Percentiles rank a stretch among this genome's conserved stretches.
Evolutionary conservation across 2,329 filamentous ascomycete species (phyloP).

Genomic region (Aciculosporium take): DNA sequence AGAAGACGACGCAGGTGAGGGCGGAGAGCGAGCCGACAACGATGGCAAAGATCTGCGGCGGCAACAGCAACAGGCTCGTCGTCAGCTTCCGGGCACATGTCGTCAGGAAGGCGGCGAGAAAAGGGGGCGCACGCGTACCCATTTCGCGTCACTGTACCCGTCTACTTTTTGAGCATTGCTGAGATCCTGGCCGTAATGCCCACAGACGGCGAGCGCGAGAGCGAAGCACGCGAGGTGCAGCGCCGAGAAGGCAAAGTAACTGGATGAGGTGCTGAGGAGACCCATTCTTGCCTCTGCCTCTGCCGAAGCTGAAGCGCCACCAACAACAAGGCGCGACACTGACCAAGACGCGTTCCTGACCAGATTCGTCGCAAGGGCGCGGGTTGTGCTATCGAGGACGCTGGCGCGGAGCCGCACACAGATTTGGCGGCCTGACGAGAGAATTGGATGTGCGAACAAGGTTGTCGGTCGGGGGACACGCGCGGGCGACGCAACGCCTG

Average conservation of each 20-base stretch:
- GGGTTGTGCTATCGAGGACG: too few relatives aligned
- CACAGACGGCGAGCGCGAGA: slow-evolving; percentile 61
- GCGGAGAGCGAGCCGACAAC: slow-evolving; percentile 53
- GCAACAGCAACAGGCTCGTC: not conserved
- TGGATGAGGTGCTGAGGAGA: slow-evolving; percentile 27
- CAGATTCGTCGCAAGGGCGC: too few relatives aligned
- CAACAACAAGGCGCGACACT: too few relatives aligned
- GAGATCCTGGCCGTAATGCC: slow-evolving; percentile 62
- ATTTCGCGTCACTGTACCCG: slow-evolving; percentile 48
- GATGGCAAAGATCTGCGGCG: slow-evolving; percentile 51
- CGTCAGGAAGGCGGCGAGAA: too few relatives aligned
- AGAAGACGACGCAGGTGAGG: slow-evolving; percentile 49
- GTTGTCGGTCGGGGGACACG: too few relatives aligned
- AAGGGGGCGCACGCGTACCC: slow-evolving; percentile 50
- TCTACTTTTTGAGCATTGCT: slow-evolving; percentile 34
- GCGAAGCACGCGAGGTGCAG: slow-evolving; percentile 67
- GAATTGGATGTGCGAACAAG: too few relatives aligned
- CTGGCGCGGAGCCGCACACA: too few relatives aligned
- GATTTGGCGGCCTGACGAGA: too few relatives aligned
- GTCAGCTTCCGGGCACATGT: slow-evolving; percentile 1
- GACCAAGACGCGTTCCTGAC: too few relatives aligned
- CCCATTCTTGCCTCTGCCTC: slow-evolving; percentile 23
- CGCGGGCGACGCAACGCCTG: too few relatives aligned
- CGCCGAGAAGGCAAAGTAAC: slow-evolving; percentile 41
- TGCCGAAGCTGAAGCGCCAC: too few relatives aligned